These are phyloP conservation scores for Lanmaoa pseudosensibilis DNA, from an alignment of 768 basidiomycete species.

Conservation along the genomic window DNA sequence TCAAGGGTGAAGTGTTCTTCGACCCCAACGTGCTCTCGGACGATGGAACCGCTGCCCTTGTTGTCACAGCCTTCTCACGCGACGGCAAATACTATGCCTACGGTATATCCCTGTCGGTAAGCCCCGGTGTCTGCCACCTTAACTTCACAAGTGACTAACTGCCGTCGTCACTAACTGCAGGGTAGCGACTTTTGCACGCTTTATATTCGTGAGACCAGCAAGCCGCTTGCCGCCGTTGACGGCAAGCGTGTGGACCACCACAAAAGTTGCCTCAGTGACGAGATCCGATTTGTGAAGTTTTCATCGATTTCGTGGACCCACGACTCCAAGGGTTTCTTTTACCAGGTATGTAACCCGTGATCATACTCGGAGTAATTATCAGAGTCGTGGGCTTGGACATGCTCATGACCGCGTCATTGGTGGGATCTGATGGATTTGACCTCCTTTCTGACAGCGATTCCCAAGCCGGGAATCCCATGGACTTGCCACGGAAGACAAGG, in stretches of 20 bases:
- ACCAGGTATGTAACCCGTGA: constrained; percentile 48
- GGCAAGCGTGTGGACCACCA: constrained; percentile 44
- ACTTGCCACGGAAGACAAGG: constrained; percentile 46
- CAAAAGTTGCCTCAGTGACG: constrained; percentile 58
- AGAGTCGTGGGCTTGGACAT: not conserved
- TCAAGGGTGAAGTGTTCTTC: constrained; percentile 72
- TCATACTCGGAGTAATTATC: not conserved
- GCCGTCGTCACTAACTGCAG: constrained; percentile 34
- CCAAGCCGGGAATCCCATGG: constrained; percentile 52
- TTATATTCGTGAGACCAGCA: constrained; percentile 62
- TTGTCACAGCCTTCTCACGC: constrained; percentile 58
- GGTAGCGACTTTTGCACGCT: constrained; percentile 74
- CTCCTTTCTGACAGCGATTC: constrained; percentile 44
- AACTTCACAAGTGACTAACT: constrained; percentile 1
- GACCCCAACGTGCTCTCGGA: constrained; percentile 72
- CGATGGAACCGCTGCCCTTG: constrained; percentile 71
- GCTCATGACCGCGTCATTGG: not conserved
- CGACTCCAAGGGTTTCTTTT: constrained; percentile 83
- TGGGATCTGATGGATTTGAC: constrained; percentile 3
- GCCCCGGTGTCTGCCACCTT: constrained; percentile 20
- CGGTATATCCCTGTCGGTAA: constrained; percentile 68
- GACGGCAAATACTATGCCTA: constrained; percentile 75
- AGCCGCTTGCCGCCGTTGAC: constrained; percentile 49
- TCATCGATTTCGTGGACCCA: constrained; percentile 70
- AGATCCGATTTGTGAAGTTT: constrained; percentile 76